Evolutionary conservation across 441 rosid species (phyloP), one percentile per base, ranked within the genome.

Genomic region (Hura crepitans): DNA sequence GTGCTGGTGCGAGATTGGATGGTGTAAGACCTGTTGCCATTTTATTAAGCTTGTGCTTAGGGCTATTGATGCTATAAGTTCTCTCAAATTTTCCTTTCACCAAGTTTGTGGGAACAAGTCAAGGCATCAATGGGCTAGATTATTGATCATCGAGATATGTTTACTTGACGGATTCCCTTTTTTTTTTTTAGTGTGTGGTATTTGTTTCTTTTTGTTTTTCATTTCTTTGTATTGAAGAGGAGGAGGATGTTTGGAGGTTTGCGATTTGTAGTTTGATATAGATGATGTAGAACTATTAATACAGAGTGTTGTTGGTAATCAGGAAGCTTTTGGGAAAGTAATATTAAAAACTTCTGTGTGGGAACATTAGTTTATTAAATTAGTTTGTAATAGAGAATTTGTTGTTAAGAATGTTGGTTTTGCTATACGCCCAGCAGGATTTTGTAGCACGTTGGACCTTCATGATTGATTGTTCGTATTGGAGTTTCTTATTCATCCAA

Each of bases 31-130:
- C 62, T 79, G 80, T 70, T 71, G 80, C 83, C 60, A 6, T 80
- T 58, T 77, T 69, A n/a, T 73, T 83, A 75, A 83, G 85, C 76
- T 80, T 88, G 79, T 76, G 88, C 56, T 73, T 84, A 62, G 82
- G 85, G 74, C 69, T 78, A 74, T 70, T 77, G 72, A 72, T 84
- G 83, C 72, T 84, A 73, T 89, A 80, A 84, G 82, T 72, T 54
- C 7, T 49, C 23, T 43, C 17, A 35, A 27, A 39, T 15, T 74
- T 22, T 62, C 42, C 66, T 35, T 71, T 66, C 53, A 45, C 56
- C 66, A n/a, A 55, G 64, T 73, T 59, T 46, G 68, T 61, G 82
- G 68, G 61, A 83, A 82, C 78, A 79, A 77, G 62, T 70, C 57
- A 61, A 65, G 77, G 72, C 59, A 18, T 53, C 67, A 11, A 37